Evolutionary conservation across 495 filamentous ascomycete species (phyloP).

Genomic region (Neurospora sublineolata): DNA sequence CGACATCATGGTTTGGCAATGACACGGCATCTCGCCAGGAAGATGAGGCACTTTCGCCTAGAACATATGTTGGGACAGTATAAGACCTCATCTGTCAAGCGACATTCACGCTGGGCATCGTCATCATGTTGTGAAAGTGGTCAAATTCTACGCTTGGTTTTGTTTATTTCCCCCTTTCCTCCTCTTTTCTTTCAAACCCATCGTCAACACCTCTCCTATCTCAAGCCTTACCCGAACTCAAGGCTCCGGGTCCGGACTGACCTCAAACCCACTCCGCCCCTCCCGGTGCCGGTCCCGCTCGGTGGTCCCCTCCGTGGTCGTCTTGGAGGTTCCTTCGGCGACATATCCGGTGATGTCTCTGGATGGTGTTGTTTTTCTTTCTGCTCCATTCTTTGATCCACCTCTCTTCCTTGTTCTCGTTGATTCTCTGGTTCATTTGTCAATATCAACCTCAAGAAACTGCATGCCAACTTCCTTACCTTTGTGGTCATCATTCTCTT

Average conservation of each 20-base stretch:
- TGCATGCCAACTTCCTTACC: neutral
- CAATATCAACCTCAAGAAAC: neutral
- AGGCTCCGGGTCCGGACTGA: accelerated
- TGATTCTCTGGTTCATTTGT: neutral
- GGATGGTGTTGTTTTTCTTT: too few relatives aligned
- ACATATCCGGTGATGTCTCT: too few relatives aligned
- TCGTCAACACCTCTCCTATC: neutral
- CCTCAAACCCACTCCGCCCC: neutral
- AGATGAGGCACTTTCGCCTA: neutral
- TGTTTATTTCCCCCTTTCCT: neutral
- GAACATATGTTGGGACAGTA: neutral
- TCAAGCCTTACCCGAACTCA: neutral
- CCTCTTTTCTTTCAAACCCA: neutral
- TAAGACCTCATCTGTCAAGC: neutral
- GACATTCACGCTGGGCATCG: neutral
- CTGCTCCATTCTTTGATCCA: neutral
- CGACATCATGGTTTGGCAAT: neutral
- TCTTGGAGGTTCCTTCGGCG: neutral
- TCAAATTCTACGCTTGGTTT: neutral
- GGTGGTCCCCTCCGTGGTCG: neutral
- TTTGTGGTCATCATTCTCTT: neutral
- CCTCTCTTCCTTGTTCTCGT: neutral
- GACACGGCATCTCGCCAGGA: neutral
- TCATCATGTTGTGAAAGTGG: neutral
- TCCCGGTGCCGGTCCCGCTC: neutral